These are phyloP conservation scores for Mucor velutinosus DNA, from an alignment of 371 early-diverging fungal genomes.

Conservation along the genomic window DNA sequence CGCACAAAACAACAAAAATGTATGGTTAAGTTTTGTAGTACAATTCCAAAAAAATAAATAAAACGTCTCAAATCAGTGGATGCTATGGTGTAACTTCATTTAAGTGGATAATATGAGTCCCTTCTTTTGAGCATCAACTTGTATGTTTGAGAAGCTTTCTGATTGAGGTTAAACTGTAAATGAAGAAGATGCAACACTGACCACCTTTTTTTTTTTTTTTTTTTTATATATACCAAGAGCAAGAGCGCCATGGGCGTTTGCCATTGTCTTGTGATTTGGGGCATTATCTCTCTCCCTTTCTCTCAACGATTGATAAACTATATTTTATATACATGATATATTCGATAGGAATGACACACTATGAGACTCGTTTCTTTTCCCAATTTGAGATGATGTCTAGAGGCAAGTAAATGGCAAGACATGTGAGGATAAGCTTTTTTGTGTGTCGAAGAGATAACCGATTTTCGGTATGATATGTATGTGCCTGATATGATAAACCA, in stretches of 20 bases:
- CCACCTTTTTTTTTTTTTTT: too few relatives aligned
- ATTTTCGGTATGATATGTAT: too few relatives aligned
- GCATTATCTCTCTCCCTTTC: too few relatives aligned
- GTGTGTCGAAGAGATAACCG: background rate
- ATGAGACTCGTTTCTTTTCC: background rate
- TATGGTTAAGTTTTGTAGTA: background rate
- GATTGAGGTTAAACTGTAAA: background rate
- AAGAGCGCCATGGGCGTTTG: too few relatives aligned
- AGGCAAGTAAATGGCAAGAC: background rate
- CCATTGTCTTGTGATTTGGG: too few relatives aligned
- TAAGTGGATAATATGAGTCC: background rate
- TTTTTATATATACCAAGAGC: too few relatives aligned
- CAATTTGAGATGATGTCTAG: background rate
- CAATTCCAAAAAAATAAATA: background rate
- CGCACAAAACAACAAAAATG: background rate
- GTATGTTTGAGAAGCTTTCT: background rate
- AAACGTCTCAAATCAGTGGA: background rate
- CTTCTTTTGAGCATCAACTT: background rate
- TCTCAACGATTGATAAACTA: background rate
- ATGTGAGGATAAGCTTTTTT: slow-evolving; percentile 9
- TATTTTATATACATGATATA: slow-evolving; percentile 1
- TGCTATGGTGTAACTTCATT: background rate
- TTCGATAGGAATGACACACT: background rate
- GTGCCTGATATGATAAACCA: background rate
- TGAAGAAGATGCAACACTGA: background rate